Conservation (phyloP, 1,284 basidiomycete genomes). For the Trichosporon ovoides region DNA sequence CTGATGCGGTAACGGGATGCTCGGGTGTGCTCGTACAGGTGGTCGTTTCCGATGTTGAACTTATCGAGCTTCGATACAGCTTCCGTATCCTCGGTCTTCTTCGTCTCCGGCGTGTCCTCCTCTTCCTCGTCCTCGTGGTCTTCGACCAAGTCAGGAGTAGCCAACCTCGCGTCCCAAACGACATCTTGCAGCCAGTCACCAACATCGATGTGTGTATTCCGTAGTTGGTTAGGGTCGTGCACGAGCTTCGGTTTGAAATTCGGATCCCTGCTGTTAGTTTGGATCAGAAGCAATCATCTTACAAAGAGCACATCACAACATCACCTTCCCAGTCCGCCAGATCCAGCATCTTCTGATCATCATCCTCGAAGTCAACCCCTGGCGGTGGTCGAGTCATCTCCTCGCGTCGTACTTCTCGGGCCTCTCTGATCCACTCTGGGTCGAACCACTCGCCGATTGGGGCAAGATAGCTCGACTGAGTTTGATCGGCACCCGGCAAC, state of each 20-base stretch:
- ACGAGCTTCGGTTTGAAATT: background rate
- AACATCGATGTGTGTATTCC: slow-evolving; percentile 42
- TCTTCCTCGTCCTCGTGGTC: slow-evolving; percentile 35
- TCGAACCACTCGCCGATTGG: slow-evolving; percentile 38
- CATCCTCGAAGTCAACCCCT: slow-evolving; percentile 4
- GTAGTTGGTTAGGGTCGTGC: slow-evolving; percentile 18
- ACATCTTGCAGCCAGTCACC: slow-evolving; percentile 50
- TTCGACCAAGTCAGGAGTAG: slow-evolving; percentile 34
- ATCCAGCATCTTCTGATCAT: slow-evolving; percentile 28
- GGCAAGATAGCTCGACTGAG: slow-evolving; percentile 28
- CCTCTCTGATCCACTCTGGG: slow-evolving; percentile 37
- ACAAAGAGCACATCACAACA: slow-evolving; percentile 40
- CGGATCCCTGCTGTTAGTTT: slow-evolving; percentile 13
- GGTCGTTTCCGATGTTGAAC: slow-evolving; percentile 95
- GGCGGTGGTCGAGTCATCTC: slow-evolving; percentile 29
- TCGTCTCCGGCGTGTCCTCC: background rate
- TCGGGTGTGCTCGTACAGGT: slow-evolving; percentile 68
- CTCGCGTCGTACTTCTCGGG: slow-evolving; percentile 22
- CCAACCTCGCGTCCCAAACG: slow-evolving; percentile 44
- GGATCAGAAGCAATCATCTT: slow-evolving; percentile 18
- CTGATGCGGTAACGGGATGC: slow-evolving; percentile 86
- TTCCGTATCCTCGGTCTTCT: slow-evolving; percentile 47
- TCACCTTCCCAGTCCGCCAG: slow-evolving; percentile 47
- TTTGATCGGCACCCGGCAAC: slow-evolving; percentile 14
- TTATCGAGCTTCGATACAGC: slow-evolving; percentile 52